phyloP scores from a whole-genome alignment of 2,329 filamentous ascomycete species.

The Calonectria naviculata region DNA sequence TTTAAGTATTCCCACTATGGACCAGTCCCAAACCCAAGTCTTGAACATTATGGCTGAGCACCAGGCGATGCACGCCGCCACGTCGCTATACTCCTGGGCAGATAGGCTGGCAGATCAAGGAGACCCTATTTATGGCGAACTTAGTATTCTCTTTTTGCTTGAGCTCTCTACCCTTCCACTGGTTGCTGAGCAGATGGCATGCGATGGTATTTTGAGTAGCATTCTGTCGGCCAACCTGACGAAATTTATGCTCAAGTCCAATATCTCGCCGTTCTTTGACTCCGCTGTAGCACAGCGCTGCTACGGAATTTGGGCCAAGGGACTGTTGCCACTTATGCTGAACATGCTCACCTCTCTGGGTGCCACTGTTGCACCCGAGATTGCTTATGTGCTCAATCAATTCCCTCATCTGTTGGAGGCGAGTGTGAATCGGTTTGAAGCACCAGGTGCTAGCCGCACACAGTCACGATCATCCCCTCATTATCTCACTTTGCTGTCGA shows the following conservation, averaged over 20 bases:
- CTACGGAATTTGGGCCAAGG: constrained; percentile 91
- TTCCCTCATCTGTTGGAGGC: constrained; percentile 83
- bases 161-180: constrained; percentile 84
- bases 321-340: constrained; percentile 86
- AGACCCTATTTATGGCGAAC: constrained; percentile 92
- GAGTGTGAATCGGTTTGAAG: constrained; percentile 78
- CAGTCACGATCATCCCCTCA: constrained; percentile 60
- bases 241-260: constrained; percentile 76
- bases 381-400: constrained; percentile 88
- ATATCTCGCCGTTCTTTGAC: constrained; percentile 83
- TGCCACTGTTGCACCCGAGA: constrained; percentile 83
- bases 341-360: constrained; percentile 89
- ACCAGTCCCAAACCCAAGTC: constrained; percentile 77
- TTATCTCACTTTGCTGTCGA: constrained; percentile 78
- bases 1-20: constrained; percentile 80
- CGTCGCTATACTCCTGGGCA: constrained; percentile 92
- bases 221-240: constrained; percentile 84
- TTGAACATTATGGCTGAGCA: constrained; percentile 77
- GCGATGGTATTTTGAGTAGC: constrained; percentile 84
- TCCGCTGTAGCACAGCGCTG: constrained; percentile 75
- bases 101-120: constrained; percentile 81
- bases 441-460: constrained; percentile 65
- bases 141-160: constrained; percentile 89
- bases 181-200: constrained; percentile 90
- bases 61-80: constrained; percentile 82